Evolutionary conservation across 2,329 filamentous ascomycete species (phyloP).

Genomic region (Graphilbum fragrans): DNA sequence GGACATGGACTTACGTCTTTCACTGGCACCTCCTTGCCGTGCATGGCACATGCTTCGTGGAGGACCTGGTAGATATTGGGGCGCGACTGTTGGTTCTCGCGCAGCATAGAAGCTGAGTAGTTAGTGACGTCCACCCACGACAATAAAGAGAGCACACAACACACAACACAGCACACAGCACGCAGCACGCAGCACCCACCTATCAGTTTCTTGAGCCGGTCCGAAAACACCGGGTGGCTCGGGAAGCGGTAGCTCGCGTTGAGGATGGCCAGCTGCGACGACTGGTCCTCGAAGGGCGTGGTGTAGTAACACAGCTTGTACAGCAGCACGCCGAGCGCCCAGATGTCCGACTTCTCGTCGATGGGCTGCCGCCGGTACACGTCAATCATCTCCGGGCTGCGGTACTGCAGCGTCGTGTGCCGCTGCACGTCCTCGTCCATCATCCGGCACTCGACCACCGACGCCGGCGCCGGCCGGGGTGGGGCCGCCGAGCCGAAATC

Average conservation of each 20-base stretch:
- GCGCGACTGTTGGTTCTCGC: conserved; percentile 62
- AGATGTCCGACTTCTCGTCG: conserved; percentile 97
- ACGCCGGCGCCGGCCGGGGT: conserved; percentile 73
- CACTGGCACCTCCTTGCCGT: conserved; percentile 74
- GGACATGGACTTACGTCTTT: conserved; percentile 79
- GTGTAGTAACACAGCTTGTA: conserved; percentile 99
- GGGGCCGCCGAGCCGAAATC: conserved; percentile 91
- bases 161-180: background rate
- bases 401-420: conserved; percentile 93
- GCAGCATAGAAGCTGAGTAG: conserved; percentile 68
- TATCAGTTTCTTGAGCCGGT: conserved; percentile 79
- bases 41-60: conserved; percentile 77
- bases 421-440: conserved; percentile 96
- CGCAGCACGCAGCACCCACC: conserved; percentile 37
- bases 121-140: background rate
- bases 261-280: conserved; percentile 85
- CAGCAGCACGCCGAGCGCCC: conserved; percentile 85
- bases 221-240: conserved; percentile 77
- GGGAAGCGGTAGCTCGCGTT: conserved; percentile 94
- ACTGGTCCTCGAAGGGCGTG: conserved; percentile 90
- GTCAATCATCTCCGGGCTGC: conserved; percentile 97
- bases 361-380: conserved; percentile 94
- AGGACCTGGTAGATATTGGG: conserved; percentile 94
- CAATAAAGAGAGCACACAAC: background rate
- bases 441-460: conserved; percentile 75